Percentiles rank a stretch among this genome's conserved stretches.
Conservation (phyloP, 345 rosid species). For the Noccaea bulbosa region DNA sequence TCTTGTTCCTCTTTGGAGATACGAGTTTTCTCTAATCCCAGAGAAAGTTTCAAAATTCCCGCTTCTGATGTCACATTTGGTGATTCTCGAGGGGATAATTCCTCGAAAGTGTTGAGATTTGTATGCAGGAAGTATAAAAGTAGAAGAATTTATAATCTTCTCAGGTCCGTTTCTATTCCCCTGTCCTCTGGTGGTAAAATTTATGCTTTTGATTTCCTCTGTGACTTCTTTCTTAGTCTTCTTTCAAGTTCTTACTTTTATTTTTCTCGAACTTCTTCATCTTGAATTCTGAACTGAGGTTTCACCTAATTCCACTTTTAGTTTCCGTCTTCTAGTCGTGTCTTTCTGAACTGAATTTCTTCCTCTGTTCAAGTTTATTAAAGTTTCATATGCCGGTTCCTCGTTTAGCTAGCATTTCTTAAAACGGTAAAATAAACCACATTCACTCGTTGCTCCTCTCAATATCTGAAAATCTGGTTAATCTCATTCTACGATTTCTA, state of each 20-base stretch:
- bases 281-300: neutral
- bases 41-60: neutral
- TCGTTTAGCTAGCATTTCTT: constrained; percentile 5
- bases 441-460: constrained; percentile 12
- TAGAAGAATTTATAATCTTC: constrained; percentile 27
- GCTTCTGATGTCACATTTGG: constrained; percentile 37
- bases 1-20: neutral
- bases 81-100: constrained; percentile 23
- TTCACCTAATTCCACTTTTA: neutral
- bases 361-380: constrained; percentile 20
- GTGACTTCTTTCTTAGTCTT: neutral
- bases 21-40: neutral
- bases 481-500: neutral
- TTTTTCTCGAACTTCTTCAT: neutral
- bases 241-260: neutral
- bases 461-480: constrained; percentile 11
- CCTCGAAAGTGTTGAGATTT: constrained; percentile 17
- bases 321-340: neutral
- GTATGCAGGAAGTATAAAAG: constrained; percentile 7
- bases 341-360: constrained; percentile 8
- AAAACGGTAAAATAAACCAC: neutral
- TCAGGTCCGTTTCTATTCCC: constrained; percentile 33
- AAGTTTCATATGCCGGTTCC: constrained; percentile 11
- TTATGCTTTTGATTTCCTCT: constrained; percentile 5
- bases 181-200: neutral